These are phyloP conservation scores for Gillenia trifoliata DNA, from an alignment of 306 rosid species.

Conservation along the genomic window DNA sequence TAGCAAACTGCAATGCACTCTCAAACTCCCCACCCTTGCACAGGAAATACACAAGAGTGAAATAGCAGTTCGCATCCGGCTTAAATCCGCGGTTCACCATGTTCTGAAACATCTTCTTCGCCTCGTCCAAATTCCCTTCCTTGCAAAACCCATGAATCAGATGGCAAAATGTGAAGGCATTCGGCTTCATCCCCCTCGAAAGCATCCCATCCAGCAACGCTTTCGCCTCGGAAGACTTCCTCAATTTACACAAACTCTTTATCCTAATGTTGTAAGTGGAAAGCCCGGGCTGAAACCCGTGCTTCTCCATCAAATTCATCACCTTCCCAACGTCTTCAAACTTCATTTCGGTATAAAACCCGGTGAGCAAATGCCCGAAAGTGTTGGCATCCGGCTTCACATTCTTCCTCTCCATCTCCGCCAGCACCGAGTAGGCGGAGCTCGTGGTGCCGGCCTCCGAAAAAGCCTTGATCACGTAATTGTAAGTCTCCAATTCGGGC, in stretches of 20 bases:
- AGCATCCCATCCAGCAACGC: constrained; percentile 64
- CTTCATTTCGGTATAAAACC: constrained; percentile 64
- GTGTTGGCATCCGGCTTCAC: constrained; percentile 46
- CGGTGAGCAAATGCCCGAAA: constrained; percentile 35
- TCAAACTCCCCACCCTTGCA: constrained; percentile 52
- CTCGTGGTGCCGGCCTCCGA: constrained; percentile 55
- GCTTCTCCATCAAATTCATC: constrained; percentile 51
- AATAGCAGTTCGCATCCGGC: constrained; percentile 51
- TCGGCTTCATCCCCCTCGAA: constrained; percentile 48
- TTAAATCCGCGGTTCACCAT: constrained; percentile 46
- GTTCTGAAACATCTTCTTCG: constrained; percentile 42
- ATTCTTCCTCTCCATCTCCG: constrained; percentile 64
- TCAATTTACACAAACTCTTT: constrained; percentile 66
- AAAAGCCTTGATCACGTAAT: constrained; percentile 52
- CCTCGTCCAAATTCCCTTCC: constrained; percentile 68
- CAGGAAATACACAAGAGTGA: constrained; percentile 43
- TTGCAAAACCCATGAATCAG: constrained; percentile 71
- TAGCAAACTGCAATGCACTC: constrained; percentile 36
- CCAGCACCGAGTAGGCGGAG: constrained; percentile 55
- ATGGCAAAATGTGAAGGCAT: constrained; percentile 40
- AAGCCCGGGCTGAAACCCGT: constrained; percentile 29
- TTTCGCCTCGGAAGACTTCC: constrained; percentile 57
- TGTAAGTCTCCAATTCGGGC: constrained; percentile 61
- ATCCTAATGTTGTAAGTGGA: constrained; percentile 69
- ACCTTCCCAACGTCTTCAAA: constrained; percentile 68